Evolutionary conservation across 495 filamentous ascomycete species (phyloP), one percentile per base, ranked within the genome.

Genomic region (Terfezia claveryi): DNA sequence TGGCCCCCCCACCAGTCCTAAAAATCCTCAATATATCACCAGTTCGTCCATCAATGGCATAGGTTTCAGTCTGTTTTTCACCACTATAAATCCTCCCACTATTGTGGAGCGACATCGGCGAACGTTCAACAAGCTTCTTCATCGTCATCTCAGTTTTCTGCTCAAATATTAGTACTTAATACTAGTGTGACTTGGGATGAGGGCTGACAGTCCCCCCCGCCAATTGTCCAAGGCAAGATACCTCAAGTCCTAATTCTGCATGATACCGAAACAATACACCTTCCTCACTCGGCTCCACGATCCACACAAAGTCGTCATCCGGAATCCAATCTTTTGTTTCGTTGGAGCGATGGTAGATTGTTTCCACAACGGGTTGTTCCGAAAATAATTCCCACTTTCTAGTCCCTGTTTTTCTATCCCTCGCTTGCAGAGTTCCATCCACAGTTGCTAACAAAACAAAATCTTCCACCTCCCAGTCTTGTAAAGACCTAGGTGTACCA

Each of bases 391-490:
- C 79, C 91, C 91, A 98, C 67, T 76, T 81, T 56, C 79, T 73
- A 50, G 80, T 70, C 52, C 91, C 91, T 56, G 79, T 88, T 66
- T 83, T 84, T 60, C 91, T 76, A 71, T 95, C 87, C 70, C 80
- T 78, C 64, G 92, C 91, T 74, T 94, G 83, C 67, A 98, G 78
- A 58, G 83, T 83, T 72, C 91, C 91, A 73, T 96, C 86, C 74
- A 98, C 82, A 76, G 92, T 96, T 83, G 92, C 87, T 82, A 98
- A 72, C 73, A 98, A 83, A 68, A 96, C 83, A 79, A 95, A 92
- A 72, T 96, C 88, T 83, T 96, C 89, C 71, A 94, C 87, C 79
- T 94, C 85, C 88, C 87, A 96, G 66, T 95, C 91, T 77, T 92
- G 82, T 76, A 96, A 44, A 27, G n/a, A 12, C 27, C 50, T 16